Conservation (phyloP, 108 stramenopile species). For the Aureococcus anophagefferens region DNA sequence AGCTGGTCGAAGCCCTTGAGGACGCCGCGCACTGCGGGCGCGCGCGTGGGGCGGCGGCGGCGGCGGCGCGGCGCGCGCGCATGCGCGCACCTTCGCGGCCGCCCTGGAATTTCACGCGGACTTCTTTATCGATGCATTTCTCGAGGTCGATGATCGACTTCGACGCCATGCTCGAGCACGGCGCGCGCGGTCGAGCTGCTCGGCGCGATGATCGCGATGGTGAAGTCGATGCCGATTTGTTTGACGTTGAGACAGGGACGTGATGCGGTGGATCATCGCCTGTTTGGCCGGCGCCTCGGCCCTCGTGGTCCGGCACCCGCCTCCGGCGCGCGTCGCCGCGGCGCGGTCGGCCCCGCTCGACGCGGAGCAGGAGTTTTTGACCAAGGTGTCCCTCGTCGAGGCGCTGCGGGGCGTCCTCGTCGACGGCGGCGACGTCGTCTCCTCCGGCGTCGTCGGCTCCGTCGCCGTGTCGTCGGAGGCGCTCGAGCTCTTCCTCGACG, state of each 20-base stretch:
- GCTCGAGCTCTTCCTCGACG: neutral
- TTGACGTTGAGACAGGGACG: too few relatives aligned
- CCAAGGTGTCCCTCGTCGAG: neutral
- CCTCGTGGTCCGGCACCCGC: too few relatives aligned
- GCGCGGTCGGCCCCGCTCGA: neutral
- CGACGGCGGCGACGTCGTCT: neutral
- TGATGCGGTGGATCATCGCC: too few relatives aligned
- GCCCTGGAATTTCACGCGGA: slow-evolving; percentile 50
- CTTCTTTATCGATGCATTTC: slow-evolving; percentile 45
- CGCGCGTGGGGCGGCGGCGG: neutral
- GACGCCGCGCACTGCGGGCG: slow-evolving; percentile 33
- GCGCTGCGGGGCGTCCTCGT: neutral
- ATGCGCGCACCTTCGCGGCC: slow-evolving; percentile 36
- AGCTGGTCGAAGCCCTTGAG: slow-evolving; percentile 53
- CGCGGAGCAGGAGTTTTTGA: neutral
- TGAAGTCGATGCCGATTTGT: too few relatives aligned
- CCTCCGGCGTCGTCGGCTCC: too few relatives aligned
- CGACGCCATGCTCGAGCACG: too few relatives aligned
- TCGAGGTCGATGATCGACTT: slow-evolving; percentile 28
- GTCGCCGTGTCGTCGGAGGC: neutral
- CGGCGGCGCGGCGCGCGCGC: neutral
- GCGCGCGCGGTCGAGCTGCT: too few relatives aligned
- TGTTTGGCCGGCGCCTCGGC: too few relatives aligned
- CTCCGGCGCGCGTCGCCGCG: too few relatives aligned
- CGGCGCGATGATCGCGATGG: too few relatives aligned